phyloP scores from a whole-genome alignment of 495 filamentous ascomycete species.

The Xylaria acuta region DNA sequence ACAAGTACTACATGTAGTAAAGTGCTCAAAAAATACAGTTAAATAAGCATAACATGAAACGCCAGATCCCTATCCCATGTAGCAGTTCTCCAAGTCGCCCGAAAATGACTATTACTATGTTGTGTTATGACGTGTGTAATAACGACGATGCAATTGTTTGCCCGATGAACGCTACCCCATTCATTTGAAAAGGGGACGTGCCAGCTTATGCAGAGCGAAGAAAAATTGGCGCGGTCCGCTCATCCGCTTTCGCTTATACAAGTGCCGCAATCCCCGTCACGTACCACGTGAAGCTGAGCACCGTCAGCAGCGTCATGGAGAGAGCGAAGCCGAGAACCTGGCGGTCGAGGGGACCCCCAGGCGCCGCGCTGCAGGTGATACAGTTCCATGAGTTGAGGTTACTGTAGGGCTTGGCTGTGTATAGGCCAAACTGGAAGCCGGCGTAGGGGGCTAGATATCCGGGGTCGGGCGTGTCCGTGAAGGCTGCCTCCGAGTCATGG shows the following conservation, averaged over 20 bases:
- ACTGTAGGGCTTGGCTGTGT: constrained; percentile 69
- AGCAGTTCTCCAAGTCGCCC: constrained; percentile 3
- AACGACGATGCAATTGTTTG: constrained; percentile 15
- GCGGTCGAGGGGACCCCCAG: constrained; percentile 64
- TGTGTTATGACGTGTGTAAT: constrained; percentile 15
- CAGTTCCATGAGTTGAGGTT: constrained; percentile 65
- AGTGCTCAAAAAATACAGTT: constrained; percentile 13
- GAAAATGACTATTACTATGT: constrained; percentile 13
- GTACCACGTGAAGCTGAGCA: constrained; percentile 90
- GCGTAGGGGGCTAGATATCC: constrained; percentile 74
- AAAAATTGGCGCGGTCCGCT: constrained; percentile 24
- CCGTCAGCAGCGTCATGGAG: constrained; percentile 75
- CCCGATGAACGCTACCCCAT: not conserved
- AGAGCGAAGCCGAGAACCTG: constrained; percentile 74
- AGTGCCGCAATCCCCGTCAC: constrained; percentile 68
- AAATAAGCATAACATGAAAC: constrained; percentile 19
- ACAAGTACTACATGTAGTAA: constrained; percentile 19
- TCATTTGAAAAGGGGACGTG: not conserved
- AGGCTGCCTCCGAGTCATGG: constrained; percentile 70
- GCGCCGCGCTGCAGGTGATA: constrained; percentile 75
- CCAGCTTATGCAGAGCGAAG: not conserved
- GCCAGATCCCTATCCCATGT: constrained; percentile 9
- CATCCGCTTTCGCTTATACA: constrained; percentile 48
- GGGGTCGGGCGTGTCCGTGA: constrained; percentile 67
- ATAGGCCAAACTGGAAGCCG: constrained; percentile 81